Evolutionary conservation across 768 basidiomycete species (phyloP), one percentile per base, ranked within the genome.

Genomic region (Lactifluus echinatus): DNA sequence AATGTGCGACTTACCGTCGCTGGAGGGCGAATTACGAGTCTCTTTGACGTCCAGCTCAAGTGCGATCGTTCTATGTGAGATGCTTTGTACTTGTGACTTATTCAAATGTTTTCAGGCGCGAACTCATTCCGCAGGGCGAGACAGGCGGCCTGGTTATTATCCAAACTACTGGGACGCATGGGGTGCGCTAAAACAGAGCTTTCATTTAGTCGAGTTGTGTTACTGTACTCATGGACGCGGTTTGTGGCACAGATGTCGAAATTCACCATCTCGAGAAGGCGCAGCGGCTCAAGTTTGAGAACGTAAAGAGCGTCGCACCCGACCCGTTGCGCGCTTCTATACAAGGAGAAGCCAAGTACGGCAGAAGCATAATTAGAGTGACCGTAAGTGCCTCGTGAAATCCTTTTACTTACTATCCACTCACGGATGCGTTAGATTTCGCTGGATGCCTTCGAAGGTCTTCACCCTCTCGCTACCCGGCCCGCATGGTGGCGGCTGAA

Each of bases 81-180:
- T n/a, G n/a, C n/a, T n/a, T n/a, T n/a, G n/a, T n/a, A n/a, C n/a
- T n/a, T n/a, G n/a, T n/a, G n/a, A 19, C 8, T 54, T 44, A n/a
- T 21, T n/a, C 23, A 11, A 34, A 4, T 4, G 34, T 1, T 34
- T 14, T 4, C 11, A 89, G 89, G 8, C 89, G 93, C 21, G 93
- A 98, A 69, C 77, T 99, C 10, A 79, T 97, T 52, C 66, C 79
- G 0, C 73, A 80, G 39, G 91, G 89, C 3, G 66, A 76, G 47
- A 87, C 85, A 4, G 95, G 91, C 50, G 95, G 95, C 10, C 69
- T 97, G 50, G 80, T 93, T 44, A 97, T 70, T 79, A 83, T 46
- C 89, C 87, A 2, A 88, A 87, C 62, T 89, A 85, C 60, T 90
- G 89, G 89, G 89, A 90, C 72, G 88, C 89, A 7, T 89, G 87